Conservation (phyloP, 1,284 basidiomycete species). For the Naganishia cerealis region DNA sequence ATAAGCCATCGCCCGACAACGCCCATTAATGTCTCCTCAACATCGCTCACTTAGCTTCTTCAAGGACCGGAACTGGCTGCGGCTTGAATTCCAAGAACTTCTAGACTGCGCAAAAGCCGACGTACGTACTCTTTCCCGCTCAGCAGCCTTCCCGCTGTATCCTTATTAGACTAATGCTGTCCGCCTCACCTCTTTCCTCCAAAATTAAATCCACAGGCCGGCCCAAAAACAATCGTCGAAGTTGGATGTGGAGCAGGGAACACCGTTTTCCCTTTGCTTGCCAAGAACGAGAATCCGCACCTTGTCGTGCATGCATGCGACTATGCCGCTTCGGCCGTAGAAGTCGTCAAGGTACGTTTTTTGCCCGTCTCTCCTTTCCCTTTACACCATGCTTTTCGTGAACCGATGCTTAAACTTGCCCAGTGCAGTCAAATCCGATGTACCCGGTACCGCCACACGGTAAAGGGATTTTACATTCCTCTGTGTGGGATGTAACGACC, state of each 20-base stretch:
- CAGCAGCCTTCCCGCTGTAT: background rate
- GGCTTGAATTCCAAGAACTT: constrained; percentile 86
- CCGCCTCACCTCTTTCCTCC: constrained; percentile 3
- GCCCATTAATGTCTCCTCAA: constrained; percentile 7
- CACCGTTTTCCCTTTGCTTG: constrained; percentile 84
- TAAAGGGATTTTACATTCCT: constrained; percentile 64
- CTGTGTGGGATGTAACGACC: constrained; percentile 88
- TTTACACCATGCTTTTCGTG: background rate
- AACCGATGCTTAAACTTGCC: background rate
- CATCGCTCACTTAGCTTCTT: constrained; percentile 69
- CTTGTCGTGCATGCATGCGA: constrained; percentile 79
- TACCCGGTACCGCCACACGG: constrained; percentile 70
- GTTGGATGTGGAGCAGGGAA: constrained; percentile 92
- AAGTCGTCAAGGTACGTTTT: constrained; percentile 73
- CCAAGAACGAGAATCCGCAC: constrained; percentile 76
- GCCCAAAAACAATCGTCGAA: constrained; percentile 72
- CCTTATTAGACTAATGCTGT: background rate
- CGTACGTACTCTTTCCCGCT: constrained; percentile 54
- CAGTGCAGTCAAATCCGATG: constrained; percentile 63
- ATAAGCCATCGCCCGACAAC: background rate
- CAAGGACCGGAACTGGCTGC: constrained; percentile 88
- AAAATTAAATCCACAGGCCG: constrained; percentile 61
- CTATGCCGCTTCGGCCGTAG: constrained; percentile 83
- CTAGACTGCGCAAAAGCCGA: constrained; percentile 67
- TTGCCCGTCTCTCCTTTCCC: background rate